phyloP scores from a whole-genome alignment of 2,329 filamentous ascomycete species.

The Xylaria sp. region DNA sequence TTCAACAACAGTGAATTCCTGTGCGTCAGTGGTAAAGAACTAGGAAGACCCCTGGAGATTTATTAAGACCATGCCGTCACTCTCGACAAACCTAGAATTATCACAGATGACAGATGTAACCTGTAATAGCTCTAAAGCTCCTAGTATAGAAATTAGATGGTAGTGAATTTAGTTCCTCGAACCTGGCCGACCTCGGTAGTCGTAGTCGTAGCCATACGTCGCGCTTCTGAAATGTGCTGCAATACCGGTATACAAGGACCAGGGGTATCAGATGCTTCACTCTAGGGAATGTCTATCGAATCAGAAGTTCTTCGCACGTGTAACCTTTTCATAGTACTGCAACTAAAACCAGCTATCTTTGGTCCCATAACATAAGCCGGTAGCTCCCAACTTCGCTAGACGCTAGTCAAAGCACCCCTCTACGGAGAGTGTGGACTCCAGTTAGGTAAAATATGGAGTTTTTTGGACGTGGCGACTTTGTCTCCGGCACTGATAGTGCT shows the following conservation, averaged over 20 bases:
- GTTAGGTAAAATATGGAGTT: neutral
- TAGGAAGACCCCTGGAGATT: neutral
- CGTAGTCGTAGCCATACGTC: neutral
- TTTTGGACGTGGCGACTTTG: neutral
- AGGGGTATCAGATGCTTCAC: neutral
- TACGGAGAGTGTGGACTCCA: neutral
- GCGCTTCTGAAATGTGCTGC: neutral
- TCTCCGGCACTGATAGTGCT: neutral
- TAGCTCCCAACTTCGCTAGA: neutral
- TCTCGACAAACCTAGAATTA: neutral
- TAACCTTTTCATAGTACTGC: neutral
- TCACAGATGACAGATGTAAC: neutral
- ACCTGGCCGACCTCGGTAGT: neutral
- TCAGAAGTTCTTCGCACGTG: neutral
- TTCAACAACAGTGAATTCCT: neutral
- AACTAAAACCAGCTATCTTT: neutral
- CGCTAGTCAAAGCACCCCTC: neutral
- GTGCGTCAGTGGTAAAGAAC: neutral
- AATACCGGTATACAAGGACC: neutral
- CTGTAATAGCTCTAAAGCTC: neutral
- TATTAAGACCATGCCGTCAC: constrained; percentile 21
- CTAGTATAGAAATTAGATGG: neutral
- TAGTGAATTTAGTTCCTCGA: neutral
- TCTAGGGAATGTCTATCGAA: neutral
- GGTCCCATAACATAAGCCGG: neutral